Percentiles rank a stretch among this genome's conserved stretches.
phyloP scores from a whole-genome alignment of 176 grass and related monocot species.

The barley (Hordeum vulgare) region DNA sequence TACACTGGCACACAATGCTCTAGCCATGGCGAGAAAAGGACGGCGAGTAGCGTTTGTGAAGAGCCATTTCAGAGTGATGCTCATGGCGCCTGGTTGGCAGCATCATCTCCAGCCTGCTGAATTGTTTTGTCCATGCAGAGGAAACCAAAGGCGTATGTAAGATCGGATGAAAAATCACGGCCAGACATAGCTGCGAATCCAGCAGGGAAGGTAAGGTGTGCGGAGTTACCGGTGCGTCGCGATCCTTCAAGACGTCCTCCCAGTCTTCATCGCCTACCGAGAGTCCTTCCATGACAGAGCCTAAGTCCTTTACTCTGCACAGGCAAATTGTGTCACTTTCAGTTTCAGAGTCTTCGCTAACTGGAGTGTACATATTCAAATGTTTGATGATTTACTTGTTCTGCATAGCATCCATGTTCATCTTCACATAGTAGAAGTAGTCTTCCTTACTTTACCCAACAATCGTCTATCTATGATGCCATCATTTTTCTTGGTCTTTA shows the following conservation, averaged over 20 bases:
- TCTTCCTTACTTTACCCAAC: no score
- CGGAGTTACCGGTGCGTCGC: not conserved
- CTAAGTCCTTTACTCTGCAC: not conserved
- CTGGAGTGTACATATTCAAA: no score
- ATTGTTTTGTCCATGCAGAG: not conserved
- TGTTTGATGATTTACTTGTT: no score
- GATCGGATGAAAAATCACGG: not conserved
- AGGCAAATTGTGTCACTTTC: not conserved
- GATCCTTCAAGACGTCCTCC: not conserved
- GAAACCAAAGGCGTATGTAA: not conserved
- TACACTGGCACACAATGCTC: not conserved
- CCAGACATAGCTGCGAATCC: no score
- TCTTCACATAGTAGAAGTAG: constrained; percentile 25
- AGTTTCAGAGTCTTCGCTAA: not conserved
- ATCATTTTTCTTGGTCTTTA: no score
- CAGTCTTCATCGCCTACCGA: not conserved
- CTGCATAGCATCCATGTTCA: constrained; percentile 6
- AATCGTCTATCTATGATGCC: no score
- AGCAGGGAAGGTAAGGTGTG: not conserved
- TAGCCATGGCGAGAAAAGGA: not conserved
- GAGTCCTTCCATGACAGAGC: not conserved
- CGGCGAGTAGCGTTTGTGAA: not conserved
- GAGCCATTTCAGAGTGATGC: not conserved
- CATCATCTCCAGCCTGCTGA: not conserved
- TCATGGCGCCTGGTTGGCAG: not conserved